These are phyloP conservation scores for Haplographium delicatum DNA, from an alignment of 495 filamentous ascomycete species.

Conservation along the genomic window DNA sequence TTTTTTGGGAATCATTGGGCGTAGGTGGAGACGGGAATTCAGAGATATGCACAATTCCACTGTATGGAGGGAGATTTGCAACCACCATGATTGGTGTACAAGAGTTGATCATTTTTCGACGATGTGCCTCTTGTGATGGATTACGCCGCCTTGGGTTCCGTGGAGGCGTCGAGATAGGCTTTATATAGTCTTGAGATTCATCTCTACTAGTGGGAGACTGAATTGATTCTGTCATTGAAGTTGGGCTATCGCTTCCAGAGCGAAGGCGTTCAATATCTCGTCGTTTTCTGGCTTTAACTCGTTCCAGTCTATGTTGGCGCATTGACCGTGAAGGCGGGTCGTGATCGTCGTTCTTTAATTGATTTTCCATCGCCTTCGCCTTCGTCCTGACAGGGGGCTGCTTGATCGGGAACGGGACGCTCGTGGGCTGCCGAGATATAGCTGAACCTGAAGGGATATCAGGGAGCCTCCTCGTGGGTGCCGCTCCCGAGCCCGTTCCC, in stretches of 20 bases:
- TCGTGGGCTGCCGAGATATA: background rate
- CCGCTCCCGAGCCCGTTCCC: background rate
- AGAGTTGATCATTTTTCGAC: background rate
- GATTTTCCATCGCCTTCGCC: background rate
- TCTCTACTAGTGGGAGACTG: background rate
- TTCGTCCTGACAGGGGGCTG: background rate
- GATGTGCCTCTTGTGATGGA: background rate
- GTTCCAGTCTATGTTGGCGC: constrained; percentile 12
- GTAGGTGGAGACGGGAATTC: background rate
- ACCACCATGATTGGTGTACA: constrained; percentile 19
- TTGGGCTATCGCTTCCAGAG: background rate
- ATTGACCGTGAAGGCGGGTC: background rate
- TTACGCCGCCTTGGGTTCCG: constrained; percentile 1
- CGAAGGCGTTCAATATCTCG: constrained; percentile 14
- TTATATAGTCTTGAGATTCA: background rate
- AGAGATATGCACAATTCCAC: background rate
- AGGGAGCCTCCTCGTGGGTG: background rate
- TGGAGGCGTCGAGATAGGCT: background rate
- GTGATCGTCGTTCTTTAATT: no score
- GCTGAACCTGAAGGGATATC: no score
- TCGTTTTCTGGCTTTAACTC: constrained; percentile 18
- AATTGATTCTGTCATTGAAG: no score
- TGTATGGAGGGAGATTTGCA: constrained; percentile 10
- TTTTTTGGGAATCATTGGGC: background rate
- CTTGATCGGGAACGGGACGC: background rate